These are phyloP conservation scores for Colletotrichum navitas DNA, from an alignment of 2,329 filamentous ascomycete species.

Conservation along the genomic window DNA sequence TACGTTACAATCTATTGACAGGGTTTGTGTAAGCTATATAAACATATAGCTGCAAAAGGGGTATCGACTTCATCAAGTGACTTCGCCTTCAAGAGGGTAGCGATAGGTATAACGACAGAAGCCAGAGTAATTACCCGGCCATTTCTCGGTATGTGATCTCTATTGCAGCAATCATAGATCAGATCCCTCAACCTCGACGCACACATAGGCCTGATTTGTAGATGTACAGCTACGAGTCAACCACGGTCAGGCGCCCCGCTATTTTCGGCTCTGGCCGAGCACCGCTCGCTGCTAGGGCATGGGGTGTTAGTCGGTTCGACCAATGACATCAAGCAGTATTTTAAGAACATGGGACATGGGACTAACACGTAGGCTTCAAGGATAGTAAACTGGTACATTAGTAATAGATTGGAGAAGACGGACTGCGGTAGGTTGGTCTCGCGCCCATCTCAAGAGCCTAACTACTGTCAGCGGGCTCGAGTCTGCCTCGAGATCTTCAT, in stretches of 20 bases:
- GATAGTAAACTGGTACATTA: background rate
- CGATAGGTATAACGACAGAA: background rate
- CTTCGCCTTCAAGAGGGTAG: background rate
- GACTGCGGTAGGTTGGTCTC: background rate
- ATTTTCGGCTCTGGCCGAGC: background rate
- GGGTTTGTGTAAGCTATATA: background rate
- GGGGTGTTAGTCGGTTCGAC: background rate
- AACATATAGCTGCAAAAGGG: background rate
- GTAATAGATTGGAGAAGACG: background rate
- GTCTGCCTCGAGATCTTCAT: too few species aligned
- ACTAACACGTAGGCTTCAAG: background rate
- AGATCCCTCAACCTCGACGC: background rate
- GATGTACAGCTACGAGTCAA: background rate
- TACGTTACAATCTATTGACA: background rate
- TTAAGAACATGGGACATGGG: background rate
- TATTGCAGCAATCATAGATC: background rate
- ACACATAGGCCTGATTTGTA: background rate
- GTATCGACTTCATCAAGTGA: background rate
- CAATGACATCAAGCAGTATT: background rate
- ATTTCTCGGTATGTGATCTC: background rate
- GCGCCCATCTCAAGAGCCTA: background rate
- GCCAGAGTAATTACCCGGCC: background rate
- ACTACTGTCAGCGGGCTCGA: background rate
- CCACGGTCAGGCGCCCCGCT: background rate
- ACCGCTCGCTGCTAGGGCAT: background rate